phyloP scores from a whole-genome alignment of 208 protist species.

The Blastocrithidia nonstop region DNA sequence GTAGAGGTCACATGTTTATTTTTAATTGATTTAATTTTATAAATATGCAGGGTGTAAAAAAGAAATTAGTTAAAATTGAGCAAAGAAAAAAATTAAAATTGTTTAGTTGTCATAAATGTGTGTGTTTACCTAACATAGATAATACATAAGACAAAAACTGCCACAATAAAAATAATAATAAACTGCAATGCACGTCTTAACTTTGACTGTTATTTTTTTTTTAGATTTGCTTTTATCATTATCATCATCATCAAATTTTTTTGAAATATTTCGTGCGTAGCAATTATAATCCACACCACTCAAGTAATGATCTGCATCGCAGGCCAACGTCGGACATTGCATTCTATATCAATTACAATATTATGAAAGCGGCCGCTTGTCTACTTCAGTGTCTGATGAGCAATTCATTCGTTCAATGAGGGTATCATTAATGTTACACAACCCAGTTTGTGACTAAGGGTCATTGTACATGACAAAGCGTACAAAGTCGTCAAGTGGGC shows the following conservation, averaged over 20 bases:
- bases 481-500: slow-evolving; percentile 33
- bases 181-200: neutral
- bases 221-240: neutral
- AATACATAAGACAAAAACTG: too few relatives aligned
- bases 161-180: too few relatives aligned
- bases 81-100: neutral
- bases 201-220: neutral
- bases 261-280: too few relatives aligned
- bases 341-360: slow-evolving; percentile 24
- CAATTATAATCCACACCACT: too few relatives aligned
- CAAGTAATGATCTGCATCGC: slow-evolving; percentile 19
- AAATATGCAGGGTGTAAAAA: neutral
- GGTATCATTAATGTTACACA: slow-evolving; percentile 27
- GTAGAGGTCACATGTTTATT: neutral
- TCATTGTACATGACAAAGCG: slow-evolving; percentile 14
- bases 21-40: neutral
- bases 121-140: too few relatives aligned
- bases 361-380: slow-evolving; percentile 4
- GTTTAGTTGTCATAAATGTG: too few relatives aligned
- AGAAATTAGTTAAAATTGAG: slow-evolving; percentile 2
- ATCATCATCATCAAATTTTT: neutral
- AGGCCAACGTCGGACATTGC: slow-evolving; percentile 22
- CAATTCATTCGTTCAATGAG: slow-evolving; percentile 19
- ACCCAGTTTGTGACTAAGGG: slow-evolving; percentile 13
- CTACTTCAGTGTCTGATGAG: slow-evolving; percentile 2